These are phyloP conservation scores for Penicillium sp. DNA, from an alignment of 2,329 filamentous ascomycete species.

Conservation along the genomic window DNA sequence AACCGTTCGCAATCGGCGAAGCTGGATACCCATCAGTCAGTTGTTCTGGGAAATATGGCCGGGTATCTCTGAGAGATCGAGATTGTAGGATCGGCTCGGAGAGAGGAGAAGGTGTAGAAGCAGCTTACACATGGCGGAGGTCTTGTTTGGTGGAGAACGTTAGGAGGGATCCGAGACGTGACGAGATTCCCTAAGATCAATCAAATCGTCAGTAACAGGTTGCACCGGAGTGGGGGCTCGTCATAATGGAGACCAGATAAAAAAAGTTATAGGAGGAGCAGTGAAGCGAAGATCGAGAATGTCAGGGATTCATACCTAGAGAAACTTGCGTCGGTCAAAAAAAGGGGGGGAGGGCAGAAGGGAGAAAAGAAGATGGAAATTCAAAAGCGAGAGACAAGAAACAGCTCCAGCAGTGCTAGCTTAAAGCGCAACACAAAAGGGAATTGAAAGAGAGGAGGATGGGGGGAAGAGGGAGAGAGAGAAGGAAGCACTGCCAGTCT, in stretches of 20 bases:
- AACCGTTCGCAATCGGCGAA: slow-evolving; percentile 37
- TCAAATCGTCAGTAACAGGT: slow-evolving; percentile 17
- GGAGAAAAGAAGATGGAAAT: slow-evolving; percentile 6
- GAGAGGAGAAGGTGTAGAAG: slow-evolving; percentile 2
- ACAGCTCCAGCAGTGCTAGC: slow-evolving; percentile 14
- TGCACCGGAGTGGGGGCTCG: slow-evolving; percentile 11
- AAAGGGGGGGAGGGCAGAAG: slow-evolving; percentile 10
- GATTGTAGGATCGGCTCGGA: slow-evolving; percentile 5
- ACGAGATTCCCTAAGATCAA: slow-evolving; percentile 32
- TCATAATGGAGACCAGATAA: slow-evolving; percentile 8
- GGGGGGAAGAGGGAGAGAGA: slow-evolving; percentile 16
- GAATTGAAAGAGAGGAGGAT: slow-evolving; percentile 28
- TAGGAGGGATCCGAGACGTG: slow-evolving; percentile 24
- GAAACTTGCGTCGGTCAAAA: slow-evolving; percentile 12
- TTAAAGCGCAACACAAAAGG: slow-evolving; percentile 22
- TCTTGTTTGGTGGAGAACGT: slow-evolving; percentile 15
- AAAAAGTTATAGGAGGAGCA: slow-evolving; percentile 7
- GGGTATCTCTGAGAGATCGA: not conserved
- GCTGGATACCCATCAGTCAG: slow-evolving; percentile 33
- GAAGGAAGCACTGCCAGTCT: slow-evolving; percentile 27
- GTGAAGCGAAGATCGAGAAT: slow-evolving; percentile 12
- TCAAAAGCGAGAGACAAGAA: slow-evolving; percentile 27
- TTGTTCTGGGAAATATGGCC: slow-evolving; percentile 8
- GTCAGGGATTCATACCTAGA: slow-evolving; percentile 22
- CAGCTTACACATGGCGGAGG: slow-evolving; percentile 44